Evolutionary conservation across 305 asterid species (phyloP), one percentile per base, ranked within the genome.

Genomic region (Fraxinus latifolia): DNA sequence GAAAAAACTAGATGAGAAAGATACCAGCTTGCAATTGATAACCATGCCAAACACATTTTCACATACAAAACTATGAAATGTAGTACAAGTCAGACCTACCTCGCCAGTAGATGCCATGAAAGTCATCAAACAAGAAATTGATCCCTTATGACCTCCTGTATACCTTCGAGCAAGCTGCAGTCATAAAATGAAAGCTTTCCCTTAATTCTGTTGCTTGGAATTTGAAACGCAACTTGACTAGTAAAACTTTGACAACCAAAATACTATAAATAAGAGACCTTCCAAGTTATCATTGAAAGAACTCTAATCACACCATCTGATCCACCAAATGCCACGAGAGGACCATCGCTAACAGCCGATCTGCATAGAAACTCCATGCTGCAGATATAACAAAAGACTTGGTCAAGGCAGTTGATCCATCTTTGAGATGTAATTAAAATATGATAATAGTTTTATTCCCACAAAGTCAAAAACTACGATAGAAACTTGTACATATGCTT

Each of bases 301-400:
- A 96, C 98, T 92, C 99, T 93, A 81, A 96, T 96, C 78, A 93
- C 98, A 81, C 99, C 99, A 82, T 96, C 98, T 58, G 99, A 94
- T 65, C 95, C 95, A 89, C 99, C 99, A 90, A 96, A 96, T 78
- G 99, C 99, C 86, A 96, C 98, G 82, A 94, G 95, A 87, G 99
- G 99, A 34, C 98, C 99, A 86, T 96, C 99, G 81, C 86, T 92
- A 82, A 90, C 90, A 81, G 91, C 53, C 29, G 98, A 87, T 87
- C 87, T 91, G 85, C 94, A 93, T 8, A 96, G 93, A 90, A 94
- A 94, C 86, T 92, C 99, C 99, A 96, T 94, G 82, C 99, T 96
- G 98, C 87, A 87, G 33, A 77, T 44, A 85, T 82, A 83, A 88
- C 78, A 80, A 86, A 19, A 67, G 9, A 67, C 39, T 78, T 71